Base-by-base conservation (phyloP, 2,329 filamentous ascomycete species). In the Fusarium newnesense region DNA sequence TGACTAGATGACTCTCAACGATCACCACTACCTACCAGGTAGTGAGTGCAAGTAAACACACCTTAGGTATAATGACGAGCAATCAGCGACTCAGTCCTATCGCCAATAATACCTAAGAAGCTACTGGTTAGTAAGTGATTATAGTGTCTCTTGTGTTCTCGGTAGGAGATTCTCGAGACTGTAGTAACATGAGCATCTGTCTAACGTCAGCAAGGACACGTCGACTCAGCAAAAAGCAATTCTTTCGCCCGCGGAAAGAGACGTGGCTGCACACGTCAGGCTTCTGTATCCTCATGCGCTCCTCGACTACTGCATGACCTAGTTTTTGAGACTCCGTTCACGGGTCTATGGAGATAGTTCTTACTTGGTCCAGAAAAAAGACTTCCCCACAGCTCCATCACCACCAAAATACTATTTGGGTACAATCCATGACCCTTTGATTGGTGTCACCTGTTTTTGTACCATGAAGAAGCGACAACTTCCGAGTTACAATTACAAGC, bases 391-490 rank as follows among this genome's bases (percentile, higher is more conserved):
- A 47, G 40, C 43, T 60, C 52, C 54, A 50, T 56, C 58, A 50
- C 52, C 47, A 16, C 42, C 66, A 70, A 58, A 56, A 43, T 42
- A 46, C 30, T 28, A n/a, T 40, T 59, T 60, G 44, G 49, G 24
- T 43, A 49, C 59, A 53, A 69, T 74, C 70, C 62, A 74, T 72
- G 59, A 72, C 60, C 36, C 62, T 62, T 72, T 52, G 67, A 72
- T 60, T 36, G n/a, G 28, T 49, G n/a, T 60, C 43, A 57, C 30
- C 52, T 26, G 18, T 40, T 63, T 34, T 26, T 39, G 26, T 34
- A 26, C 26, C 32, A 28, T 50, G 42, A 43, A 26, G 19, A 43
- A 28, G 50, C 37, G 28, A 50, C 44, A 50, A 50, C 32, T 40
- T n/a, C 37, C 15, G 19, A 43, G 34, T n/a, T 30, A 16, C 34